Evolutionary conservation across 306 rosid species (phyloP).

Genomic region (Vigna unguiculata): DNA sequence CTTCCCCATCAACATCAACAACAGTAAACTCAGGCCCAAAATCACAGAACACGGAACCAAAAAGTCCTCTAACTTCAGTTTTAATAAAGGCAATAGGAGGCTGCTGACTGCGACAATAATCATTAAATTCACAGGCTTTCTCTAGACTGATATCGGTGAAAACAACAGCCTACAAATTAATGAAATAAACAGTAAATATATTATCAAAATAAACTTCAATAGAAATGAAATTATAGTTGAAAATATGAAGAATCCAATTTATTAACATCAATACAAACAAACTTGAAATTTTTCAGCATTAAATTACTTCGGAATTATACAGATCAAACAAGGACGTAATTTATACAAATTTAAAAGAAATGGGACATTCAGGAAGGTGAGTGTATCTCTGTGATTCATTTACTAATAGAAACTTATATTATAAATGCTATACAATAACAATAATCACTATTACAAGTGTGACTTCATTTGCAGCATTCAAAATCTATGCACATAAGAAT

Average conservation of each 20-base stretch:
- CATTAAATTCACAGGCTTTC: conserved; percentile 75
- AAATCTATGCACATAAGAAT: conserved; percentile 2
- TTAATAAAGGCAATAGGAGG: conserved; percentile 90
- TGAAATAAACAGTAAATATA: background rate
- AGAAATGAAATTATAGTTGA: background rate
- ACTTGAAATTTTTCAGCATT: background rate
- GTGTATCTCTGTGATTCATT: background rate
- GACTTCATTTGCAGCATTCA: background rate
- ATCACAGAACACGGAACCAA: conserved; percentile 93
- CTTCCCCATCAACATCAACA: conserved; percentile 90
- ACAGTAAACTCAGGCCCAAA: conserved; percentile 95
- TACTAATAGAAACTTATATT: background rate
- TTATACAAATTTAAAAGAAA: background rate
- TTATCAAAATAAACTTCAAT: background rate
- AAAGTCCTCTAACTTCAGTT: conserved; percentile 95
- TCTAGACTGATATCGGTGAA: conserved; percentile 74
- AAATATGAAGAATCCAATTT: background rate
- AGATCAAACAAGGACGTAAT: conserved; percentile 10
- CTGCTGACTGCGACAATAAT: conserved; percentile 84
- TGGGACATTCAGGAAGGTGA: background rate
- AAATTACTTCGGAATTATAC: conserved; percentile 7
- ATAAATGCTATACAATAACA: background rate
- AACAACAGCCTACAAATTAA: conserved; percentile 76
- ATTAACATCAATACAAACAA: background rate
- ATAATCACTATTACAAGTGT: conserved; percentile 1